Evolutionary conservation across 1,139 yeast species (phyloP).

Genomic region (Taiozyma sp.): DNA sequence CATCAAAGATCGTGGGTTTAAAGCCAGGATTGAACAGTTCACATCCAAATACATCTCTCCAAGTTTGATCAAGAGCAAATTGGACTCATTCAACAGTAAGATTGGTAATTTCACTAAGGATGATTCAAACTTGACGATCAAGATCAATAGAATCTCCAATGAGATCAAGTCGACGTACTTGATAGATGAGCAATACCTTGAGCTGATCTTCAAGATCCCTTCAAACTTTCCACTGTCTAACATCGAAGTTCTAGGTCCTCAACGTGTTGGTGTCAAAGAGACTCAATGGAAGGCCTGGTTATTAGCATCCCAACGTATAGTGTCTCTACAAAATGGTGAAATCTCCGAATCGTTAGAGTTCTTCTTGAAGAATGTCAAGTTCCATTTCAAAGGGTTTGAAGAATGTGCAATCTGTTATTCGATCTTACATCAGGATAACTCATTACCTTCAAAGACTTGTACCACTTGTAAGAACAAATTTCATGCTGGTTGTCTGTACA

Average conservation of each 20-base stretch:
- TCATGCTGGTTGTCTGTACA: constrained; percentile 94
- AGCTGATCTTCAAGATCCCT: constrained; percentile 71
- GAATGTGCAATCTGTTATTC: constrained; percentile 97
- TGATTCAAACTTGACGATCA: constrained; percentile 57
- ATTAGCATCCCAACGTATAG: constrained; percentile 79
- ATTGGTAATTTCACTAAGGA: constrained; percentile 31
- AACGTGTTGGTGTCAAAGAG: constrained; percentile 85
- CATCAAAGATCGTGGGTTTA: constrained; percentile 30
- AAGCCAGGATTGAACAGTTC: constrained; percentile 41
- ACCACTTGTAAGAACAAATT: constrained; percentile 88
- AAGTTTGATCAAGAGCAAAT: constrained; percentile 49
- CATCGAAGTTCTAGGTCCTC: constrained; percentile 70
- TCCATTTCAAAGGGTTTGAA: constrained; percentile 88
- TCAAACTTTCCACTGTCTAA: constrained; percentile 66
- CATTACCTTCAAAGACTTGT: constrained; percentile 85
- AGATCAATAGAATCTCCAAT: constrained; percentile 52
- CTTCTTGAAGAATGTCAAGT: constrained; percentile 71
- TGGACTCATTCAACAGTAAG: constrained; percentile 44
- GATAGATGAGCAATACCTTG: constrained; percentile 87
- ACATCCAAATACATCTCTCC: constrained; percentile 62
- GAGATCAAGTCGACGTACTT: constrained; percentile 72
- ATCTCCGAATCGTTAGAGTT: constrained; percentile 77
- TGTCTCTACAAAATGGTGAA: constrained; percentile 68
- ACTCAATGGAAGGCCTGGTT: constrained; percentile 96
- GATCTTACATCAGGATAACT: constrained; percentile 76